Evolutionary conservation across 2,329 filamentous ascomycete species (phyloP), one percentile per base, ranked within the genome.

Genomic region (Aspergillus thermomutatus): DNA sequence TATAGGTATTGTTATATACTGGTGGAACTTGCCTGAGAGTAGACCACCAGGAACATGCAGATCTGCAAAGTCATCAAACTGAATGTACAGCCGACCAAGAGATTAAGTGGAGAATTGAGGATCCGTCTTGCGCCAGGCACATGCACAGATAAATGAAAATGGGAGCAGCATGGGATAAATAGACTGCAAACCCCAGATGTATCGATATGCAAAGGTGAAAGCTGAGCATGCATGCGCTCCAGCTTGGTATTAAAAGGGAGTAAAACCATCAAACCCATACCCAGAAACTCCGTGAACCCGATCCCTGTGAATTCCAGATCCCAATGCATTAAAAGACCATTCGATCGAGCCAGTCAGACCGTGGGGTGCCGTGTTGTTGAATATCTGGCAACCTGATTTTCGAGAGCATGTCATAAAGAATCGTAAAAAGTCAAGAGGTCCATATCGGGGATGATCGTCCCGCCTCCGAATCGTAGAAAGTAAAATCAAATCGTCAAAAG

Each of bases 311-410:
- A 50, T 56, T 45, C 52, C 58, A 41, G 54, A 52, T 57, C 63
- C 59, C 58, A 62, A 65, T 66, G 62, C 64, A 59, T 60, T 52
- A 50, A 59, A 55, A 51, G 51, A 53, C 61, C 54, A 58, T 56
- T 53, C 51, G 46, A 28, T 66, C 61, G 62, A 61, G 50, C 63
- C 63, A 55, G 62, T 60, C 63, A 63, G 61, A 48, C 49, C 55
- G 47, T 51, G 53, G 53, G 46, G 40, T 55, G 51, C 57, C 49
- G 25, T 58, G 52, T 53, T 56, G 60, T 53, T 56, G 60, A 51
- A 46, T 19, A 53, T 57, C 50, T 57, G 34, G 55, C 52, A 50
- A 54, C 57, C 31, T 7, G 21, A 10, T 23, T 62, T 56, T 41
- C 3, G 27, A 52, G 57, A 43, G 53, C 46, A 55, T 49, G 52